Evolutionary conservation across 192 early-diverging fungal species (phyloP), one percentile per base, ranked within the genome.

Genomic region (Gaertneriomyces sp.): DNA sequence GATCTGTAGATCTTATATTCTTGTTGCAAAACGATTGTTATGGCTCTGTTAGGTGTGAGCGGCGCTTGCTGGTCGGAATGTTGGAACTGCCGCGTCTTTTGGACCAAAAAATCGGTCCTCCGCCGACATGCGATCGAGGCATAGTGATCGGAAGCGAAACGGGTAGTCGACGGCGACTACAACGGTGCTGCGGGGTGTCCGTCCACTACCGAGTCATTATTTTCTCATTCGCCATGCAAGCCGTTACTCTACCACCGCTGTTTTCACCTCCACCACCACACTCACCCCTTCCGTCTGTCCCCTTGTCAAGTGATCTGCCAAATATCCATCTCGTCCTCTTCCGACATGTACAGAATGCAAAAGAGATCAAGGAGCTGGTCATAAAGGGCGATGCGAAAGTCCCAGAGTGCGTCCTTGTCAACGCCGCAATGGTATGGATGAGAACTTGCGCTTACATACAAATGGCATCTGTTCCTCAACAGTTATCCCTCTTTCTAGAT

Each of bases 351-450:
- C 16, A 49, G 11, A 75, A 78, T 64, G 64, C 76, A 3, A 43
- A n/a, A 12, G 69, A 71, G 11, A 38, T 78, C 49, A 67, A 58
- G 41, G 38, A 50, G 3, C 39, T 20, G 20, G 49, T 78, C 19
- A 64, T 78, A n/a, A 67, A 59, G 12, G 71, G 70, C n/a, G 69
- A 76, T 45, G 16, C 7, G 5, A 7, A 12, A 11, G 57, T 78
- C 38, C 76, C 76, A 16, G 19, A 72, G 20, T 76, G 76, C 46
- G 73, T 63, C 14, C 42, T 78, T 53, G 25, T 78, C 4, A 66
- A 79, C 47, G 71, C 77, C 11, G 16, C 49, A 33, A 58, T 43
- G 62, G 73, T 78, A 45, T 6, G 66, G 2, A 33, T 33, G 25
- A 33, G 25, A 33, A 33, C 25, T 33, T 33, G 25, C 25, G 25